These are phyloP conservation scores for Hymenoscyphus linearis DNA, from an alignment of 2,329 filamentous ascomycete genomes.

Conservation along the genomic window DNA sequence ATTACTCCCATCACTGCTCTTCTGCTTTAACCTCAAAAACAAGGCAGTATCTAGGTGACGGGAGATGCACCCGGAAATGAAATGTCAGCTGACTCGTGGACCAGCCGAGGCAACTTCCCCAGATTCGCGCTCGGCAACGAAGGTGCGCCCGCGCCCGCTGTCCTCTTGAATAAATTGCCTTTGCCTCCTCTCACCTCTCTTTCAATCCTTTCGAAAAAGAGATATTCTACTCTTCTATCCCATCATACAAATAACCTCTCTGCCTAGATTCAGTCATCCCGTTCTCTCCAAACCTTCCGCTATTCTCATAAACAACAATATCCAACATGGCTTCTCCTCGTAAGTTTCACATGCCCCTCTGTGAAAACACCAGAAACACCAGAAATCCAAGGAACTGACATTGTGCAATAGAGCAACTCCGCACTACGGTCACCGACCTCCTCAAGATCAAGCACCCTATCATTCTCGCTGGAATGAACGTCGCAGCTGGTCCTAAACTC, in stretches of 20 bases:
- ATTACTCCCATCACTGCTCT: too few species aligned
- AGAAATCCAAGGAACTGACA: constrained; percentile 21
- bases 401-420: constrained; percentile 65
- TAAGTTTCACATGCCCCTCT: constrained; percentile 43
- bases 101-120: constrained; percentile 25
- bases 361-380: not conserved
- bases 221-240: not conserved
- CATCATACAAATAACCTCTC: not conserved
- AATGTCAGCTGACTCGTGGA: not conserved
- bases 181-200: not conserved
- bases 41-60: too few species aligned
- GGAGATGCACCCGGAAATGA: too few species aligned
- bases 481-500: constrained; percentile 91
- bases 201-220: not conserved
- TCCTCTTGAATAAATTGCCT: constrained; percentile 6
- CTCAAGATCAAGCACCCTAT: constrained; percentile 97
- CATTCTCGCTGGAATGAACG: constrained; percentile 97
- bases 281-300: not conserved
- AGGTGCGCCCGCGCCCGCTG: not conserved
- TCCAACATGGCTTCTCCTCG: constrained; percentile 69
- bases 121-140: constrained; percentile 15
- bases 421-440: constrained; percentile 88
- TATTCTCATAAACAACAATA: not conserved
- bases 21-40: too few species aligned
- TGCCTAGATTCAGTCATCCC: not conserved